Evolutionary conservation across 495 filamentous ascomycete species (phyloP), one percentile per base, ranked within the genome.

Genomic region (Geopyxis carbonaria): DNA sequence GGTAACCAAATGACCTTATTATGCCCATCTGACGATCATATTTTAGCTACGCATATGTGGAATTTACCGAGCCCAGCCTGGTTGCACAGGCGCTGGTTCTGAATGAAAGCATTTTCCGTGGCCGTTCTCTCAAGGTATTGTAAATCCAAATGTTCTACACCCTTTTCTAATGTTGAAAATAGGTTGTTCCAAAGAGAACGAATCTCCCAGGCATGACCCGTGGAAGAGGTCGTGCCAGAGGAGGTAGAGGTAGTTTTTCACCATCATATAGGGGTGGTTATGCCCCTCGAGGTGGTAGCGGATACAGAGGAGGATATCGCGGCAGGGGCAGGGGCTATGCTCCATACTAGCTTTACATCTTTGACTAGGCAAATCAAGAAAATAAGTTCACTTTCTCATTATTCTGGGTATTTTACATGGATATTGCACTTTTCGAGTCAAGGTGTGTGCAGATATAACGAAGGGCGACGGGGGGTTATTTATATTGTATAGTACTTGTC

Each of bases 11-110:
- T 23, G 34, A 30, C 25, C 3, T 8, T 9, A 23, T 29, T 18
- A 25, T 30, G 16, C 22, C 40, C 19, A 45, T 35, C 10, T 27
- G 48, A 48, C 18, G 43, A 48, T 27, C 13, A 54, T 57, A 52
- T n/a, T n/a, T n/a, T 60, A 95, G 87, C 22, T 99, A 99, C 61
- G 91, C 91, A 49, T 99, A 99, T 61, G 91, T 99, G 41, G 91
- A 99, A 59, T 99, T 99, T 52, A 78, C 83, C 13, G 91, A 99
- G 60, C 89, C 91, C 21, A 82, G 75, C 57, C 68, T 93, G 22
- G 86, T 99, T 40, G 80, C 81, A 18, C 80, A 92, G 57, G 91
- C 91, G 9, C 69, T 99, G 35, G 83, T 93, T 13, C 63, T 99
- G 46, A 95, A 99, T 53, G 91, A 95, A 59, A 94, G 85, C 59